Conservation (phyloP, 768 basidiomycete species). For the Rhizopogon vulgaris region DNA sequence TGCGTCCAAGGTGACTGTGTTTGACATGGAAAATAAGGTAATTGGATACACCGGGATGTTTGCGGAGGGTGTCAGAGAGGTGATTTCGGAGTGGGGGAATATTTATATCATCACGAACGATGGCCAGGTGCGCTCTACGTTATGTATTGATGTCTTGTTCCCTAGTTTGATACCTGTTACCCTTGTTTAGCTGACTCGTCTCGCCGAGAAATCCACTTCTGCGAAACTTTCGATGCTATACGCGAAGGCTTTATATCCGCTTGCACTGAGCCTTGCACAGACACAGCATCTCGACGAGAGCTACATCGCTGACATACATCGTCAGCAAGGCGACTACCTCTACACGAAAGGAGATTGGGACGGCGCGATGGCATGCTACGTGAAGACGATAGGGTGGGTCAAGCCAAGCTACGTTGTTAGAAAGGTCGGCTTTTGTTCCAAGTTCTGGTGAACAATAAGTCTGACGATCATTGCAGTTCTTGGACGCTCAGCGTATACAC, state of each 20-base stretch:
- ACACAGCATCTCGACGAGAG: conserved; percentile 68
- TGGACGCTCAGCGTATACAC: conserved; percentile 93
- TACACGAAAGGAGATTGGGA: conserved; percentile 92
- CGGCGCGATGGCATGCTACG: conserved; percentile 86
- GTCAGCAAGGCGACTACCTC: conserved; percentile 86
- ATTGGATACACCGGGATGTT: conserved; percentile 81
- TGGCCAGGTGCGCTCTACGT: conserved; percentile 50
- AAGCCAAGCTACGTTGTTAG: conserved; percentile 96
- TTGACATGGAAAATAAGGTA: conserved; percentile 90
- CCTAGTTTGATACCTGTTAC: not conserved
- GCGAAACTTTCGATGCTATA: conserved; percentile 87
- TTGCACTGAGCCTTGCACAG: conserved; percentile 80
- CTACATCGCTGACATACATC: conserved; percentile 82
- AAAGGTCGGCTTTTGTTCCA: conserved; percentile 50
- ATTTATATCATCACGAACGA: conserved; percentile 76
- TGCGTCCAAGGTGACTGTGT: conserved; percentile 74
- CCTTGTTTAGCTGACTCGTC: conserved; percentile 45
- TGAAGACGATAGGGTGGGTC: conserved; percentile 82
- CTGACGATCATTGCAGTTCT: conserved; percentile 52
- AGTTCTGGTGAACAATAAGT: not conserved
- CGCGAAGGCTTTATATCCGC: conserved; percentile 64
- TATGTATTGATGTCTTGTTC: not conserved
- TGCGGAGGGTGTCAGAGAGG: conserved; percentile 74
- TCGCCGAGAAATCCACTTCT: conserved; percentile 75
- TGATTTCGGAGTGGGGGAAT: conserved; percentile 77